Evolutionary conservation across 2,329 filamentous ascomycete genomes (phyloP).

Genomic region (Trichoderma gracile): DNA sequence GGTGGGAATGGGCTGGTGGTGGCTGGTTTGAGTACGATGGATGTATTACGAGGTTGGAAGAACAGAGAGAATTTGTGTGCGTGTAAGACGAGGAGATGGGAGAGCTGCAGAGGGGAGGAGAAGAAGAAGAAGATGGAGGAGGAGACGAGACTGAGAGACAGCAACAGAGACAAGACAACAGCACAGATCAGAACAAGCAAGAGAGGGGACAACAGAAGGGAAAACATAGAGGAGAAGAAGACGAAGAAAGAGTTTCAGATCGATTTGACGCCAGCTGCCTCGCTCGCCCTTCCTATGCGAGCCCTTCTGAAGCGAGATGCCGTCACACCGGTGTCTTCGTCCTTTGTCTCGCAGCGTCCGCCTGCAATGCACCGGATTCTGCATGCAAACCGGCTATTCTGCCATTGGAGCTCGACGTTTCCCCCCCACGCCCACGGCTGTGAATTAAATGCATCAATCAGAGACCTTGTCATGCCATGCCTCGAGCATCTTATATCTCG

Average conservation of each 20-base stretch:
- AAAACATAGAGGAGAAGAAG: background rate
- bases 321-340: conserved; percentile 20
- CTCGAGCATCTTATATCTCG: conserved; percentile 7
- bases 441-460: too few species aligned
- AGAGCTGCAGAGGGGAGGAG: too few species aligned
- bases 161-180: too few species aligned
- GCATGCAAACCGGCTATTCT: background rate
- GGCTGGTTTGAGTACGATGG: background rate
- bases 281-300: conserved; percentile 1
- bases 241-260: background rate
- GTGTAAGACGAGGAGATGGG: too few species aligned
- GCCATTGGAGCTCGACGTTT: background rate
- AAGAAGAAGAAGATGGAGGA: background rate
- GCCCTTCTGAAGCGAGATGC: conserved; percentile 14
- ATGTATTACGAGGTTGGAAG: background rate
- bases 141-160: background rate
- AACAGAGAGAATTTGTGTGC: background rate
- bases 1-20: background rate
- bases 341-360: conserved; percentile 5
- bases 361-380: background rate
- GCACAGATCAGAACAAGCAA: background rate
- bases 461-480: too few species aligned
- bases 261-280: background rate
- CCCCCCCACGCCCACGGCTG: too few species aligned
- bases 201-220: background rate